Percentiles rank a stretch among this genome's conserved stretches.
Evolutionary conservation across 2,329 filamentous ascomycete genomes (phyloP).

Genomic region (Alternaria metachromatica): DNA sequence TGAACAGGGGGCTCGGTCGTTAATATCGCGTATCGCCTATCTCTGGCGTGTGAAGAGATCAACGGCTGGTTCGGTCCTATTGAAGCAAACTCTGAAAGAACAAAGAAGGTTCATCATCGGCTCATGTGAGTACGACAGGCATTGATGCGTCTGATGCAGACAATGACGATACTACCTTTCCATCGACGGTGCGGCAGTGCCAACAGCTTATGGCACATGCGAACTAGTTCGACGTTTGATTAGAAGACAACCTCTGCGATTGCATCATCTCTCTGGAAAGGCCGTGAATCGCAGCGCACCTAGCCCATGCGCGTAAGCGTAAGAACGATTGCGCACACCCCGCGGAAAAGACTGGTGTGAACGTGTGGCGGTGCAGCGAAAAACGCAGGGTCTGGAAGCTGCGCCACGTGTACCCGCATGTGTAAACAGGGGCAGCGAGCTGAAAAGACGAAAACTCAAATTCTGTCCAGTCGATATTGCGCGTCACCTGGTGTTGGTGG

Average conservation of each 20-base stretch:
- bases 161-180: background rate
- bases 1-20: background rate
- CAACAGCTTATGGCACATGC: background rate
- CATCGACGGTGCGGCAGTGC: background rate
- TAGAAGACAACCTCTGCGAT: background rate
- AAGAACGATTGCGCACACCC: background rate
- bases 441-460: constrained; percentile 18
- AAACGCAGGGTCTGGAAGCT: background rate
- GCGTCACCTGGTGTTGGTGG: constrained; percentile 9
- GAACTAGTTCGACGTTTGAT: background rate
- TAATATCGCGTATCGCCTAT: background rate
- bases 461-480: background rate
- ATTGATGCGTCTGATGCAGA: background rate
- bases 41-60: background rate
- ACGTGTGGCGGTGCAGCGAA: constrained; percentile 6
- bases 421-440: constrained; percentile 23
- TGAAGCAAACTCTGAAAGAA: background rate
- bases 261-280: background rate
- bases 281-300: background rate
- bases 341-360: background rate
- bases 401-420: constrained; percentile 18
- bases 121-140: background rate
- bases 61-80: constrained; percentile 1
- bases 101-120: background rate
- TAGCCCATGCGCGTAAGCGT: background rate